Percentiles rank a stretch among this genome's conserved stretches.
These are phyloP conservation scores for Calvatia gigantea DNA, from an alignment of 768 basidiomycete species.

Conservation along the genomic window DNA sequence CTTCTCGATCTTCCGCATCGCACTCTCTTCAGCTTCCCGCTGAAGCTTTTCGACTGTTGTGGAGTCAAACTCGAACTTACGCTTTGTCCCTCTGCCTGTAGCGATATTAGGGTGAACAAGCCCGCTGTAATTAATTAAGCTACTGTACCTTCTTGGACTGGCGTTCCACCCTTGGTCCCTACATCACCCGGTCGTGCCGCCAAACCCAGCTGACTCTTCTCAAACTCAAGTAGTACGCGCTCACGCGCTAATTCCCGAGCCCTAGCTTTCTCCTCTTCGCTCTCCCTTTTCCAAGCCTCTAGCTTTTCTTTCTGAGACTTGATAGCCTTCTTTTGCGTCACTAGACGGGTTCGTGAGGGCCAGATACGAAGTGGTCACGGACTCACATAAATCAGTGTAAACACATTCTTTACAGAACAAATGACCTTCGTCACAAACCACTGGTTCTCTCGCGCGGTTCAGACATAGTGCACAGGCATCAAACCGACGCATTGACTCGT, in stretches of 20 bases:
- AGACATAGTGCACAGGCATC: constrained; percentile 91
- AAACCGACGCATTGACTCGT: constrained; percentile 90
- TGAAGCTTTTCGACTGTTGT: constrained; percentile 68
- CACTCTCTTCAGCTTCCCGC: constrained; percentile 84
- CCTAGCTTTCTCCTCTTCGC: constrained; percentile 71
- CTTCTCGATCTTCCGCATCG: constrained; percentile 74
- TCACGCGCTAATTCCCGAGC: constrained; percentile 77
- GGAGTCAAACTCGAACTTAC: constrained; percentile 83
- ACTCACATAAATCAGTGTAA: constrained; percentile 77
- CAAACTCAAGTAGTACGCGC: constrained; percentile 87
- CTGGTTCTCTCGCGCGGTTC: constrained; percentile 76
- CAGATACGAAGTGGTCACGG: neutral
- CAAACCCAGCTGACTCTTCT: constrained; percentile 77
- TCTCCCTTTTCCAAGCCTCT: constrained; percentile 70
- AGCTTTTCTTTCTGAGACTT: constrained; percentile 85
- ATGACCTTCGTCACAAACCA: constrained; percentile 84
- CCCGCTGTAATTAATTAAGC: neutral
- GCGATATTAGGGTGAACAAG: neutral
- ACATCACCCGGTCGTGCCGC: constrained; percentile 41
- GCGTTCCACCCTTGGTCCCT: constrained; percentile 33
- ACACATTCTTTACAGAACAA: constrained; percentile 96
- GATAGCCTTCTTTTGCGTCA: constrained; percentile 89
- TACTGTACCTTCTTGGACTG: constrained; percentile 30
- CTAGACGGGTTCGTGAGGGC: constrained; percentile 31
- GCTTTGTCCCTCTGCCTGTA: constrained; percentile 63